phyloP scores from a whole-genome alignment of 176 grass and related monocot species.

The Aegilops sharonensis region DNA sequence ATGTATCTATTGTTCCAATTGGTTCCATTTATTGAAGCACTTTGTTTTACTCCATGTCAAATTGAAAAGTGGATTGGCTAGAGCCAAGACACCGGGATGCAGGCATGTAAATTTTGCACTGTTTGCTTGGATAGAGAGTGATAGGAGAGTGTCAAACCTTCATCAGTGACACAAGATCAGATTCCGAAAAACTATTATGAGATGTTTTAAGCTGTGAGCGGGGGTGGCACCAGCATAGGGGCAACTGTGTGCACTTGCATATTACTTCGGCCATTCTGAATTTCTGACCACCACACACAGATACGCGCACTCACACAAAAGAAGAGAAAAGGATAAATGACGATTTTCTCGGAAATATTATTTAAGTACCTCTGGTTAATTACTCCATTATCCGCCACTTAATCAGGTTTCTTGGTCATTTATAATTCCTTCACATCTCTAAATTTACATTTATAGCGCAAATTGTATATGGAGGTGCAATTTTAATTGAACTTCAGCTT shows the following conservation, averaged over 20 bases:
- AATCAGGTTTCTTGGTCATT: neutral
- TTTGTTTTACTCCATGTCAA: neutral
- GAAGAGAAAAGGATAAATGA: neutral
- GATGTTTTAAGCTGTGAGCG: neutral
- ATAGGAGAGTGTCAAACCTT: neutral
- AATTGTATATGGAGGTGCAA: neutral
- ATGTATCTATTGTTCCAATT: neutral
- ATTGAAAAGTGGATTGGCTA: neutral
- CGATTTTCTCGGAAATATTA: neutral
- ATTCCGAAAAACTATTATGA: neutral
- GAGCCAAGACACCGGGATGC: neutral
- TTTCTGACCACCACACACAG: neutral
- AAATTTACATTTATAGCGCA: neutral
- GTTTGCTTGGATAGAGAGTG: neutral
- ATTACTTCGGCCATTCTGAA: neutral
- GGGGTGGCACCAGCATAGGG: too few relatives aligned
- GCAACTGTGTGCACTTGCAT: neutral
- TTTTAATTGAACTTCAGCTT: neutral
- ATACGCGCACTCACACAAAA: neutral
- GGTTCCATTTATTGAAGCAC: slow-evolving; percentile 6
- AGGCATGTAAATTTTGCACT: neutral
- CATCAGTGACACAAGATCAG: neutral
- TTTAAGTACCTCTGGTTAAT: slow-evolving; percentile 5
- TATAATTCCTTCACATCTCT: neutral
- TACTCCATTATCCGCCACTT: neutral